Percentiles rank a stretch among this genome's conserved stretches.
phyloP scores from a whole-genome alignment of 2,329 filamentous ascomycete genomes.

The Epichloe aotearoae region DNA sequence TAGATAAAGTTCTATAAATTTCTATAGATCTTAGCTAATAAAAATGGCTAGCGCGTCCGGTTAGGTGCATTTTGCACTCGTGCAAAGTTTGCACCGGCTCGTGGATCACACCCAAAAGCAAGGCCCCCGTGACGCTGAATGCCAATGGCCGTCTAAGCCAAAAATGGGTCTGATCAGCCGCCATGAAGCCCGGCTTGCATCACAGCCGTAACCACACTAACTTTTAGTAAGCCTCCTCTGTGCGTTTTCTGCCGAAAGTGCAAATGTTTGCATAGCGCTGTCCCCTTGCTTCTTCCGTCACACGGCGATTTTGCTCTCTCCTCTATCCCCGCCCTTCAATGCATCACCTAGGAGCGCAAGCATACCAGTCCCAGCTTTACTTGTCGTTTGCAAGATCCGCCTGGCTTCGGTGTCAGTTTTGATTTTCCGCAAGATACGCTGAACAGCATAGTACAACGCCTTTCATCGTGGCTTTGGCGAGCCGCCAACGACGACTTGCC shows the following conservation, averaged over 20 bases:
- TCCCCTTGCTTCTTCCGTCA: constrained; percentile 2
- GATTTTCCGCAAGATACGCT: neutral
- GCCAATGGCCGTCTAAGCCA: neutral
- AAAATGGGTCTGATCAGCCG: too few relatives aligned
- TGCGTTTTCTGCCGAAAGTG: neutral
- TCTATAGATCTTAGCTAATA: too few relatives aligned
- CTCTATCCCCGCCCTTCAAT: neutral
- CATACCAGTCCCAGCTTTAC: neutral
- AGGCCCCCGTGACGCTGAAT: neutral
- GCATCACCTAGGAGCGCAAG: neutral
- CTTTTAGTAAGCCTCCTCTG: neutral
- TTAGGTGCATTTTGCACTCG: too few relatives aligned
- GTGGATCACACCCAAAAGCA: neutral
- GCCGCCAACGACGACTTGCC: neutral
- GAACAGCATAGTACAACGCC: neutral
- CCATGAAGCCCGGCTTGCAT: too few relatives aligned
- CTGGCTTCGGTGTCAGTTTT: neutral
- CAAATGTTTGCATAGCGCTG: neutral
- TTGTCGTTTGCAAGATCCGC: neutral
- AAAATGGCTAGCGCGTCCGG: too few relatives aligned
- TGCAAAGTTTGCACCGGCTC: too few relatives aligned
- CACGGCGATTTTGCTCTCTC: neutral
- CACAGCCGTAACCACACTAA: neutral
- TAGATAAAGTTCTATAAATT: too few relatives aligned
- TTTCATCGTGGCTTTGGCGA: neutral